These are phyloP conservation scores for Dichomitus squalens DNA, from an alignment of 1,284 basidiomycete species.

Conservation along the genomic window DNA sequence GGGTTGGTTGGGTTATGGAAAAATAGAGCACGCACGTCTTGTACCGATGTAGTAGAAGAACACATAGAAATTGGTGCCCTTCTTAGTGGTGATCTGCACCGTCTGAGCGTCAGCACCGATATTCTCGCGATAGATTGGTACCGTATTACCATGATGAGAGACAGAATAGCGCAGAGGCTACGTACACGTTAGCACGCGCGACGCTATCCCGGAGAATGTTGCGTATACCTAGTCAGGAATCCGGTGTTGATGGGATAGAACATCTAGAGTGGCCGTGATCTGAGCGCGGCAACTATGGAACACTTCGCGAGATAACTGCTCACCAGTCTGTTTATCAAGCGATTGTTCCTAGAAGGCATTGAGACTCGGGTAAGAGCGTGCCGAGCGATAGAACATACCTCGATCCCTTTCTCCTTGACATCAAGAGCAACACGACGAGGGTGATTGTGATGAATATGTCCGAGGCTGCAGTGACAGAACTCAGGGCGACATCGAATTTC, in stretches of 20 bases:
- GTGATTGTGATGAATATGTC: not conserved
- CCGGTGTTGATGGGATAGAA: slow-evolving; percentile 7
- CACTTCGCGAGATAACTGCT: not conserved
- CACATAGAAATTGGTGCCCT: not conserved
- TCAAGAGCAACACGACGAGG: not conserved
- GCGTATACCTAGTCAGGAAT: not conserved
- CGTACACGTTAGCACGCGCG: not conserved
- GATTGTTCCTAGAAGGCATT: not conserved
- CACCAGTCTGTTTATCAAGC: slow-evolving; percentile 1
- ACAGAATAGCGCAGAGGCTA: not conserved
- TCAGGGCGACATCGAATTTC: not conserved
- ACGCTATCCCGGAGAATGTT: not conserved
- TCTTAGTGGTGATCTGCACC: not conserved
- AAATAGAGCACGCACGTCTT: not conserved
- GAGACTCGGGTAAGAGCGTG: too few species aligned
- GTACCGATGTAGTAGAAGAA: slow-evolving; percentile 7
- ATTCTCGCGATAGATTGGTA: not conserved
- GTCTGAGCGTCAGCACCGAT: not conserved
- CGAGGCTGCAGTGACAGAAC: not conserved
- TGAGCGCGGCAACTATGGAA: too few species aligned
- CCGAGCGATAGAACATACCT: not conserved
- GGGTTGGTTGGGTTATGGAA: not conserved
- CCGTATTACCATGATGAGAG: not conserved
- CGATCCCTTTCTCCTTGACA: not conserved
- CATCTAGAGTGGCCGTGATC: too few species aligned